A percentile compares a stretch with the other conserved stretches of the same genome.
These are phyloP conservation scores for Candida chauliodis DNA, from an alignment of 805 yeast genomes.

Conservation along the genomic window DNA sequence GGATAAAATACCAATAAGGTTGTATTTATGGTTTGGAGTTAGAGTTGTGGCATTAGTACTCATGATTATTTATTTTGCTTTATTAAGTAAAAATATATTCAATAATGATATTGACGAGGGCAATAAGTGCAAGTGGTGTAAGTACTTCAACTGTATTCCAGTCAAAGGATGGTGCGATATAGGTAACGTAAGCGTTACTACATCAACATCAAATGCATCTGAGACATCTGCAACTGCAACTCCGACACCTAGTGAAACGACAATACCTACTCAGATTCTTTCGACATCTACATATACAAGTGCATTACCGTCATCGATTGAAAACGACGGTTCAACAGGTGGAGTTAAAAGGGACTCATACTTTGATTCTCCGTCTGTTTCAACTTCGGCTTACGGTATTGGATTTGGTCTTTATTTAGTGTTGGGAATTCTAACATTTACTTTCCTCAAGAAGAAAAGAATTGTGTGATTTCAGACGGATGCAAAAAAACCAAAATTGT, in stretches of 20 bases:
- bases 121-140: slow-evolving; percentile 65
- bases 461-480: no score
- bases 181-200: slow-evolving; percentile 34
- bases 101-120: slow-evolving; percentile 38
- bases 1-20: slow-evolving; percentile 32
- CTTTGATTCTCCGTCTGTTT: neutral
- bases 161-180: slow-evolving; percentile 67
- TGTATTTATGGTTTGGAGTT: slow-evolving; percentile 51
- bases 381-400: neutral
- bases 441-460: slow-evolving; percentile 14
- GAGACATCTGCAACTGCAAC: slow-evolving; percentile 11
- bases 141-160: slow-evolving; percentile 67
- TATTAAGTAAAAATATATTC: slow-evolving; percentile 47
- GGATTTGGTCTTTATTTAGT: slow-evolving; percentile 18
- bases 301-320: slow-evolving; percentile 20
- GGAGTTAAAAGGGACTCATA: neutral
- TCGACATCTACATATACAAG: slow-evolving; percentile 2
- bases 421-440: slow-evolving; percentile 16
- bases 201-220: slow-evolving; percentile 10
- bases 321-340: slow-evolving; percentile 9
- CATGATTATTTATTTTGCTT: slow-evolving; percentile 47
- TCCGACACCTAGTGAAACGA: slow-evolving; percentile 8
- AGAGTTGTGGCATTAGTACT: slow-evolving; percentile 45
- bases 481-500: no score
- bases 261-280: slow-evolving; percentile 2